phyloP scores from a whole-genome alignment of 805 yeast species.

The Vanderwaltozyma verrucispora region DNA sequence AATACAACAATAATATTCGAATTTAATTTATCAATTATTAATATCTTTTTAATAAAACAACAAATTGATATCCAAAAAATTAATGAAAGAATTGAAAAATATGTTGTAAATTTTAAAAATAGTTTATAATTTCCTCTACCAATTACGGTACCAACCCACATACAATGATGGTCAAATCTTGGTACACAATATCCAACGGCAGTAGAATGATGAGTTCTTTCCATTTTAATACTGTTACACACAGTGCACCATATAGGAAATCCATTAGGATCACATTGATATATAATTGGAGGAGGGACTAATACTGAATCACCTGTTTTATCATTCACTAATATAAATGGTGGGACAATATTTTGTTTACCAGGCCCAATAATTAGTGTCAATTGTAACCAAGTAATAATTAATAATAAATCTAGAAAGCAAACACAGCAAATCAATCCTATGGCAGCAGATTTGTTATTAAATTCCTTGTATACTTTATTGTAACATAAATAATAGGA shows the following conservation, averaged over 20 bases:
- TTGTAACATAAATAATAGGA: slow-evolving; percentile 36
- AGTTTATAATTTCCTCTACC: slow-evolving; percentile 56
- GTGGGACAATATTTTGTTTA: slow-evolving; percentile 18
- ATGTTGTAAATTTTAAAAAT: slow-evolving; percentile 44
- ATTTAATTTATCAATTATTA: slow-evolving; percentile 21
- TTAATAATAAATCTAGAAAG: slow-evolving; percentile 7
- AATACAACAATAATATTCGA: slow-evolving; percentile 42
- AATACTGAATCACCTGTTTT: slow-evolving; percentile 9
- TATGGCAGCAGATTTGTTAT: slow-evolving; percentile 12
- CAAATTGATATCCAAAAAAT: slow-evolving; percentile 32
- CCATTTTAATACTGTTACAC: slow-evolving; percentile 56
- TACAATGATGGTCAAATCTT: slow-evolving; percentile 75
- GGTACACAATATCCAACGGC: slow-evolving; percentile 49
- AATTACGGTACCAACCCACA: slow-evolving; percentile 63
- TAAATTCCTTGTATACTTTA: slow-evolving; percentile 9
- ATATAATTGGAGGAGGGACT: slow-evolving; percentile 43
- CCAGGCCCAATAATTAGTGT: slow-evolving; percentile 19
- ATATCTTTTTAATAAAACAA: slow-evolving; percentile 25
- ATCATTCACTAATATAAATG: slow-evolving; percentile 9
- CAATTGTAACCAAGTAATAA: slow-evolving; percentile 15
- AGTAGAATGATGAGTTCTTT: slow-evolving; percentile 62
- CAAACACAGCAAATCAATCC: slow-evolving; percentile 14
- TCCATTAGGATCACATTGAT: slow-evolving; percentile 63
- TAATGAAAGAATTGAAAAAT: slow-evolving; percentile 31
- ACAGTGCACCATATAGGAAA: slow-evolving; percentile 65